Base-by-base conservation (phyloP, 2,329 filamentous ascomycete genomes). In the Paraphoma chrysanthemicola region DNA sequence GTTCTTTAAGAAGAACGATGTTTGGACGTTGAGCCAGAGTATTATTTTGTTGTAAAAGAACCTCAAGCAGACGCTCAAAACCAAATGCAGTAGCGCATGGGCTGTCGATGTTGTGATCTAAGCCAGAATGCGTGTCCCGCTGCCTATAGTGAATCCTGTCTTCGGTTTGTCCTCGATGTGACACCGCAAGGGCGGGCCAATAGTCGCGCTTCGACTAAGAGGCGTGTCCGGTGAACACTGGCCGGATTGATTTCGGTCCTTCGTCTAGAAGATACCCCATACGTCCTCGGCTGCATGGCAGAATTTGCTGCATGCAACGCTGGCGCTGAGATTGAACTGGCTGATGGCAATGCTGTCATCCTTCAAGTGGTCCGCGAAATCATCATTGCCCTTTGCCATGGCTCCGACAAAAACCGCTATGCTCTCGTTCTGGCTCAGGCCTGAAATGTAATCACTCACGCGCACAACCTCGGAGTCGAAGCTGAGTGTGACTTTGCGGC, bases 251-350 rank as follows among this genome's bases (percentile, higher is more conserved):
- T 23, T 23, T 51, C 18, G 49, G 41, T 39, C 51, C 43, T 46
- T 45, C 48, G 43, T 39, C 84, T 88, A 99, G 71, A 97, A 86
- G 68, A 99, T 91, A 74, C 92, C 88, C 95, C 95, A 99, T 36
- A 90, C 90, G 77, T 99, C 95, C 80, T 99, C 95, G 43, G 93
- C 94, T 41, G 94, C 95, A 79, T 99, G 95, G 80, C 95, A 98
- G 83, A 99, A 98, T 79, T 98, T 99, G 87, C 94, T 97, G 85
- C 95, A 99, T 43, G 95, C 94, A 60, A 99, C 95, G 82, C 94
- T 98, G 59, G 95, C 95, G 73, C 92, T 97, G 62, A 99, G 85
- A 73, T 93, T 97, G 85, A 91, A 99, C 79, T 97, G 97, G 84
- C 94, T 98, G 81, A 99, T 98, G 69, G 91, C 92, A 74, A 99